Percentiles rank a stretch among this genome's conserved stretches.
These are phyloP conservation scores for Ceratorhiza oryzae-sativae DNA, from an alignment of 1,284 basidiomycete species.

Conservation along the genomic window DNA sequence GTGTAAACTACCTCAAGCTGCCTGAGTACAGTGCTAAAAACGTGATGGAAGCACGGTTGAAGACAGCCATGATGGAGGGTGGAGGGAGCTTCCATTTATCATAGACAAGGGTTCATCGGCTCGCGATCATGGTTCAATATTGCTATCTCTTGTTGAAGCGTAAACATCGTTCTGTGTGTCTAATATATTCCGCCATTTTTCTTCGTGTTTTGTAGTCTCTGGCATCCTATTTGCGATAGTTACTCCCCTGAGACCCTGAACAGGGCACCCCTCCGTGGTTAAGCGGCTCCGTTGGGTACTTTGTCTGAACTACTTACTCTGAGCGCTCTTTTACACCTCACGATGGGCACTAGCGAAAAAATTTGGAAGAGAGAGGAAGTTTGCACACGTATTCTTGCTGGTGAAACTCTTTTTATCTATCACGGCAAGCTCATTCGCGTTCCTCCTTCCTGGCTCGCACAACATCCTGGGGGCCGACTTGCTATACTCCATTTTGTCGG, in stretches of 20 bases:
- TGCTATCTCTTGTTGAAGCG: slow-evolving; percentile 38
- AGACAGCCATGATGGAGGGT: slow-evolving; percentile 86
- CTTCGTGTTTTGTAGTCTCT: background rate
- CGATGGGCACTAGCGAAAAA: slow-evolving; percentile 36
- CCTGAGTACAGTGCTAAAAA: slow-evolving; percentile 89
- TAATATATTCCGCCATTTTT: slow-evolving; percentile 28
- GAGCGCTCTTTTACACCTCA: slow-evolving; percentile 1
- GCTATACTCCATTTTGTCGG: slow-evolving; percentile 96
- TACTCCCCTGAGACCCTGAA: background rate
- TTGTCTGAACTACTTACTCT: background rate
- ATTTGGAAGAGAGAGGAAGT: slow-evolving; percentile 65
- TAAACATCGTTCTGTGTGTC: slow-evolving; percentile 32
- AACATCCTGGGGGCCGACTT: slow-evolving; percentile 90
- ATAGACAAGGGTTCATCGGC: slow-evolving; percentile 53
- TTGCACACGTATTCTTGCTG: slow-evolving; percentile 72
- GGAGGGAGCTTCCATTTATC: slow-evolving; percentile 95
- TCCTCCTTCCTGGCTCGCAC: slow-evolving; percentile 80
- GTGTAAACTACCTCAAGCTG: slow-evolving; percentile 95
- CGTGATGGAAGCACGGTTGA: slow-evolving; percentile 80
- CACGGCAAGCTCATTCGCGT: slow-evolving; percentile 79
- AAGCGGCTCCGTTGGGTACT: background rate
- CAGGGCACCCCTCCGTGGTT: background rate
- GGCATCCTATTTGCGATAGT: slow-evolving; percentile 1
- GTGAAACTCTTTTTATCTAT: slow-evolving; percentile 84
- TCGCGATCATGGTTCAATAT: slow-evolving; percentile 26